Percentiles rank a stretch among this genome's conserved stretches.
Conservation (phyloP, 768 basidiomycete species). For the Piloderma croceum region DNA sequence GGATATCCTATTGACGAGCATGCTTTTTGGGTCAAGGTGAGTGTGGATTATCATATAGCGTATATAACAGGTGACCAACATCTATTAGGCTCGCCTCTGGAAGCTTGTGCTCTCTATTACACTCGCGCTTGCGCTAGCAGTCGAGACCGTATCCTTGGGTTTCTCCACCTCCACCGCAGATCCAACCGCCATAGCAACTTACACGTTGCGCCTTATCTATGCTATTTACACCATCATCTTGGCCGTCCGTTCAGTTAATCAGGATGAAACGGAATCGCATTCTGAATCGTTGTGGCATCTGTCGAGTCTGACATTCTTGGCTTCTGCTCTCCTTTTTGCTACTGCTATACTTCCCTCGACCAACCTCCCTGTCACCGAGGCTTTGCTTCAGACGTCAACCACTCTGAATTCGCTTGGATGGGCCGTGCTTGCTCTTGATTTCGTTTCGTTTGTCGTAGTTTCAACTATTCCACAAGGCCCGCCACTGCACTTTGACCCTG, state of each 20-base stretch:
- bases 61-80: no score
- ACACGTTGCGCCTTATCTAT: conserved; percentile 44
- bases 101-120: conserved; percentile 54
- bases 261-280: conserved; percentile 32
- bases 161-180: conserved; percentile 40
- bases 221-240: conserved; percentile 57
- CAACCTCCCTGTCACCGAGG: conserved; percentile 27
- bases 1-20: conserved; percentile 60
- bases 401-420: conserved; percentile 44
- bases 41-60: conserved; percentile 18
- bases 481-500: conserved; percentile 64
- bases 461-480: conserved; percentile 66
- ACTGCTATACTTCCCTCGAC: conserved; percentile 54
- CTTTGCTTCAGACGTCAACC: conserved; percentile 11
- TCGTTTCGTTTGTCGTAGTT: conserved; percentile 35
- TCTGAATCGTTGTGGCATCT: conserved; percentile 60
- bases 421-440: conserved; percentile 40
- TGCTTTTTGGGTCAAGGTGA: conserved; percentile 54
- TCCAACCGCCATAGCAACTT: conserved; percentile 28
- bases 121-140: conserved; percentile 38
- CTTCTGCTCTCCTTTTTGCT: conserved; percentile 37
- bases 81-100: conserved; percentile 56
- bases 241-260: conserved; percentile 43
- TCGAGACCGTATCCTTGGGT: conserved; percentile 51
- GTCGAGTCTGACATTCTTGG: conserved; percentile 46